These are phyloP conservation scores for Dothiorella sarmentorum DNA, from an alignment of 2,329 filamentous ascomycete species.

Conservation along the genomic window DNA sequence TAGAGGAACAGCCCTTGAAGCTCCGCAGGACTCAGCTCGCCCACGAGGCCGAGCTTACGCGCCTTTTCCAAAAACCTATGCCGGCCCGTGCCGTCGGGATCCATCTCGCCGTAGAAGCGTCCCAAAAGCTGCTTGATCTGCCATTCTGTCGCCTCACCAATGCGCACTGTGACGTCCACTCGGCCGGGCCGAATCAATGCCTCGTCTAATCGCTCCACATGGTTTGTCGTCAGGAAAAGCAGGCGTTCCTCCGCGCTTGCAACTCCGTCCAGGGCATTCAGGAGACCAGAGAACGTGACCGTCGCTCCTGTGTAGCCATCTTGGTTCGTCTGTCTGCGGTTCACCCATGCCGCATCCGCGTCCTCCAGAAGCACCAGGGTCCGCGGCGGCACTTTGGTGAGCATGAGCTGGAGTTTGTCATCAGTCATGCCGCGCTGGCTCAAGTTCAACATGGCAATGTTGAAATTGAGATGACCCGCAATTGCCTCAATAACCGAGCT, in stretches of 20 bases:
- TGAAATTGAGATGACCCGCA: constrained; percentile 87
- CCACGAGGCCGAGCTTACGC: constrained; percentile 66
- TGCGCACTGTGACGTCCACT: constrained; percentile 87
- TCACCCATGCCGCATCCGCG: constrained; percentile 85
- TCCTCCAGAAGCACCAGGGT: constrained; percentile 85
- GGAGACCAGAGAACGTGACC: constrained; percentile 87
- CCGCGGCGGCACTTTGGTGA: constrained; percentile 78
- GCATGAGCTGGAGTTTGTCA: constrained; percentile 78
- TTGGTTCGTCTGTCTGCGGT: constrained; percentile 69
- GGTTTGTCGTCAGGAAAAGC: constrained; percentile 91
- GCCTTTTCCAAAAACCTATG: constrained; percentile 69
- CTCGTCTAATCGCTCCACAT: constrained; percentile 83
- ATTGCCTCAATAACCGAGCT: constrained; percentile 95
- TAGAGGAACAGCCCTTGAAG: constrained; percentile 93
- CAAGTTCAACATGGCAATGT: constrained; percentile 87
- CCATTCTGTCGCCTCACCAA: constrained; percentile 81
- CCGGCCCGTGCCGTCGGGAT: constrained; percentile 60
- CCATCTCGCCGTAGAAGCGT: constrained; percentile 85
- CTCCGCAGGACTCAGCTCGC: constrained; percentile 77
- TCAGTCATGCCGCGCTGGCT: constrained; percentile 88
- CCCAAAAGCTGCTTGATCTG: constrained; percentile 90
- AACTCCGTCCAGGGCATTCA: constrained; percentile 74
- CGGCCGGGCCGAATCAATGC: constrained; percentile 86
- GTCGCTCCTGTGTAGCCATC: constrained; percentile 85
- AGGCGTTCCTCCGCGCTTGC: constrained; percentile 92